These are phyloP conservation scores for Teratosphaeria gauchensis DNA, from an alignment of 2,329 filamentous ascomycete genomes.

Conservation along the genomic window DNA sequence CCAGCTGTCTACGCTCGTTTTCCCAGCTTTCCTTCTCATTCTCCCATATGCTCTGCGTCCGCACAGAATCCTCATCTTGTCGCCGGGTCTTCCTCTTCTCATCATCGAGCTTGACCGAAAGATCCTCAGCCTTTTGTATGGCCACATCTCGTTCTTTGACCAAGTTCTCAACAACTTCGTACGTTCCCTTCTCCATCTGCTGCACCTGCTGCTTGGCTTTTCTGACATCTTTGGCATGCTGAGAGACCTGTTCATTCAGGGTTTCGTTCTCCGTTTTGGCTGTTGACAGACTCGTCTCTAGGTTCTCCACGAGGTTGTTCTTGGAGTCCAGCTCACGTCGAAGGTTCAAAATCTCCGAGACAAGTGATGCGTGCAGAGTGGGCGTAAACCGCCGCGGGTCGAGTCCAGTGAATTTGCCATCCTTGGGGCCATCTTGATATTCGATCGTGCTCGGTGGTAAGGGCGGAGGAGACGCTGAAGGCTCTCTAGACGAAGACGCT, in stretches of 20 bases:
- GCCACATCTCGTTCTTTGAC: slow-evolving; percentile 79
- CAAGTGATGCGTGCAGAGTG: slow-evolving; percentile 84
- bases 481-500: slow-evolving; percentile 52
- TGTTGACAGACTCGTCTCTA: slow-evolving; percentile 66
- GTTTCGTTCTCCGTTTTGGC: slow-evolving; percentile 65
- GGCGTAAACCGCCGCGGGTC: slow-evolving; percentile 92
- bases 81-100: slow-evolving; percentile 66
- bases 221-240: slow-evolving; percentile 64
- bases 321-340: slow-evolving; percentile 88
- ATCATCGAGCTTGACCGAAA: slow-evolving; percentile 65
- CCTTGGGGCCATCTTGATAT: slow-evolving; percentile 31
- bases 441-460: slow-evolving; percentile 38
- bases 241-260: slow-evolving; percentile 52
- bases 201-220: slow-evolving; percentile 77
- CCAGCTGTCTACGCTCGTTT: slow-evolving; percentile 68
- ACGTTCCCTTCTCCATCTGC: slow-evolving; percentile 76
- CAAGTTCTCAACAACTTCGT: slow-evolving; percentile 74
- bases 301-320: slow-evolving; percentile 69
- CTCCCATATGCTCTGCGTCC: slow-evolving; percentile 70
- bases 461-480: slow-evolving; percentile 51
- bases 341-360: slow-evolving; percentile 83
- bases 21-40: slow-evolving; percentile 80
- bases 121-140: slow-evolving; percentile 56
- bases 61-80: slow-evolving; percentile 75
- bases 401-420: slow-evolving; percentile 51